These are phyloP conservation scores for Verticillium tricorpus DNA, from an alignment of 2,329 filamentous ascomycete species.

Conservation along the genomic window DNA sequence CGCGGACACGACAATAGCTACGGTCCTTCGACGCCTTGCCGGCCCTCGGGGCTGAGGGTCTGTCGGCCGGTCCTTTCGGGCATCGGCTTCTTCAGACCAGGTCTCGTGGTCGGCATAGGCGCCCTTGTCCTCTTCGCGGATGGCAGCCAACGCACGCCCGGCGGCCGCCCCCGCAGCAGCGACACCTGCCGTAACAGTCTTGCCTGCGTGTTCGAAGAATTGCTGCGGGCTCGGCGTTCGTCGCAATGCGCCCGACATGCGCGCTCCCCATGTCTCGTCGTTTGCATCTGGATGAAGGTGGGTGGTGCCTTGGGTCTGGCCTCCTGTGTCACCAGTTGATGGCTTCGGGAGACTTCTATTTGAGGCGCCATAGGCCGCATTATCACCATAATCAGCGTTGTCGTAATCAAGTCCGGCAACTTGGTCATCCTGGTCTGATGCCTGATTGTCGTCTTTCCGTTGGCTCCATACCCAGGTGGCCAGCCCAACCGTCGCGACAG, in stretches of 20 bases:
- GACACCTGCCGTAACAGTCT: slow-evolving; percentile 74
- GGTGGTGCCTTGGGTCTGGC: slow-evolving; percentile 38
- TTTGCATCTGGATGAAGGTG: slow-evolving; percentile 24
- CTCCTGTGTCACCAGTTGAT: slow-evolving; percentile 13
- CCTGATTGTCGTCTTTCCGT: slow-evolving; percentile 69
- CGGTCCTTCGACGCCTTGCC: slow-evolving; percentile 62
- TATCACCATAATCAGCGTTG: slow-evolving; percentile 48
- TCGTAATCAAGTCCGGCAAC: slow-evolving; percentile 41
- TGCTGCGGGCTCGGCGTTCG: slow-evolving; percentile 85
- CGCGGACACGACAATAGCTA: slow-evolving; percentile 86
- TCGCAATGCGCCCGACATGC: slow-evolving; percentile 76
- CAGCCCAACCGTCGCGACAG: slow-evolving; percentile 78
- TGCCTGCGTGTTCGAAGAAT: slow-evolving; percentile 78
- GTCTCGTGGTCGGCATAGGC: slow-evolving; percentile 82
- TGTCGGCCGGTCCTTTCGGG: slow-evolving; percentile 47
- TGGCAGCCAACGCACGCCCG: slow-evolving; percentile 76
- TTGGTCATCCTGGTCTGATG: slow-evolving; percentile 53
- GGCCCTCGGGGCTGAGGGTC: slow-evolving; percentile 26
- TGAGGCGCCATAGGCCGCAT: slow-evolving; percentile 43
- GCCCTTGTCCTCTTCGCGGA: slow-evolving; percentile 76
- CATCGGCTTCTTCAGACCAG: slow-evolving; percentile 86
- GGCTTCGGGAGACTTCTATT: slow-evolving; percentile 21
- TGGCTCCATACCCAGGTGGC: slow-evolving; percentile 95
- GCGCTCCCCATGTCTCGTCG: slow-evolving; percentile 60
- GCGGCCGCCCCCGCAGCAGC: slow-evolving; percentile 81